Evolutionary conservation across 2,329 filamentous ascomycete species (phyloP), one percentile per base, ranked within the genome.

Genomic region (Talaromyces sp.): DNA sequence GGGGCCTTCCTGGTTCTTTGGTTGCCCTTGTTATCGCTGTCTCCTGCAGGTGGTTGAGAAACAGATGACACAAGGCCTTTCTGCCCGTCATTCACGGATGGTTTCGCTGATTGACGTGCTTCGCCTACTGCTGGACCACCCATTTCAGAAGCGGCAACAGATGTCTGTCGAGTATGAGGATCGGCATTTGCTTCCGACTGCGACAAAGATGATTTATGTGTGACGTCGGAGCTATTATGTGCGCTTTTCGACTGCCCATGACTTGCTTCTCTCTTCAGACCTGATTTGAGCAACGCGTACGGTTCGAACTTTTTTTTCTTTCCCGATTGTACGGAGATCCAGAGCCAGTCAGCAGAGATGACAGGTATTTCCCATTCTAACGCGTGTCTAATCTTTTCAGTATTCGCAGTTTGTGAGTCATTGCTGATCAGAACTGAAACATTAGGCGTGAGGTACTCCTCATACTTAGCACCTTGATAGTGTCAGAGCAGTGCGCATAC

Each of bases 301-400:
- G 79, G 75, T 25, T 80, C 76, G 59, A 83, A 84, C 11, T 82
- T 72, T 64, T 84, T 79, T 70, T 79, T 81, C 62, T 80, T 75
- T 35, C 85, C 71, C 54, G 73, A 75, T 62, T 83, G 82, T 60
- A 97, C 87, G 69, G 90, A 95, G 61, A 89, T 85, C 89, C 91
- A 95, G 2, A 99, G 82, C 95, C 95, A 99, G 25, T 89, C 86
- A 19, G 87, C 86, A 8, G 85, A 85, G 11, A 98, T 90, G n/a
- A 94, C 87, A 1, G 93, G 91, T 11, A 98, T 89, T 4, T 85
- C 84, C 83, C 91, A 91, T 70, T 89, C 84, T 9, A 87, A 75
- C 0, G 93, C 93, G 73, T 92, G 89, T 52, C 89, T 87, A 19
- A 95, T 81, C 78, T 99, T 99, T 69, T 95, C 90, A 65, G 74